Conservation (phyloP, 169 alveolate genomes). For the Plasmodium malariae region DNA sequence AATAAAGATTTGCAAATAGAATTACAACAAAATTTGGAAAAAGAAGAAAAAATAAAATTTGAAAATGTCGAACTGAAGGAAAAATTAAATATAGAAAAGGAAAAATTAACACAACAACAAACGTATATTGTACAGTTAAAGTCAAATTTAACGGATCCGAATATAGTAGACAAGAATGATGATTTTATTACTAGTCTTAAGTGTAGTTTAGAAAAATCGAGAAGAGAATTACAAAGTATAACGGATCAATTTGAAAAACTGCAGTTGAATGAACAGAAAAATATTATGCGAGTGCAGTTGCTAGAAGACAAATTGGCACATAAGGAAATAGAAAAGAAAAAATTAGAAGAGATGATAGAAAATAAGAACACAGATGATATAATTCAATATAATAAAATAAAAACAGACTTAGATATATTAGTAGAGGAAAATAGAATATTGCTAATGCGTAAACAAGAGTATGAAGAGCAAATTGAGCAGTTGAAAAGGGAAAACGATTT, state of each 20-base stretch:
- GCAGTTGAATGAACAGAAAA: constrained; percentile 18
- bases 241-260: constrained; percentile 15
- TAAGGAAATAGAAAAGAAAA: constrained; percentile 12
- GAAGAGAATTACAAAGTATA: constrained; percentile 19
- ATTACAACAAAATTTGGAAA: neutral
- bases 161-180: neutral
- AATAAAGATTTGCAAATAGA: constrained; percentile 41
- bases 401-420: constrained; percentile 35
- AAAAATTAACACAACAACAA: constrained; percentile 35
- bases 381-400: constrained; percentile 18
- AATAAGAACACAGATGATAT: neutral
- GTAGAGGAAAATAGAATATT: constrained; percentile 40
- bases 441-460: constrained; percentile 5
- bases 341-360: neutral
- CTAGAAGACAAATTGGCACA: constrained; percentile 1
- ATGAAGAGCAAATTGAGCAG: constrained; percentile 46
- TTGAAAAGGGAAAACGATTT: constrained; percentile 19
- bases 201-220: constrained; percentile 2
- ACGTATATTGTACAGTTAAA: constrained; percentile 31
- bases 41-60: constrained; percentile 26
- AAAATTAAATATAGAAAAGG: constrained; percentile 21
- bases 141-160: constrained; percentile 5
- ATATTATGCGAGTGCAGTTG: constrained; percentile 8
- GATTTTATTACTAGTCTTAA: constrained; percentile 19
- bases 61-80: constrained; percentile 31